Evolutionary conservation across 345 rosid species (phyloP).

Genomic region (Cardamine chenopodiifolia): DNA sequence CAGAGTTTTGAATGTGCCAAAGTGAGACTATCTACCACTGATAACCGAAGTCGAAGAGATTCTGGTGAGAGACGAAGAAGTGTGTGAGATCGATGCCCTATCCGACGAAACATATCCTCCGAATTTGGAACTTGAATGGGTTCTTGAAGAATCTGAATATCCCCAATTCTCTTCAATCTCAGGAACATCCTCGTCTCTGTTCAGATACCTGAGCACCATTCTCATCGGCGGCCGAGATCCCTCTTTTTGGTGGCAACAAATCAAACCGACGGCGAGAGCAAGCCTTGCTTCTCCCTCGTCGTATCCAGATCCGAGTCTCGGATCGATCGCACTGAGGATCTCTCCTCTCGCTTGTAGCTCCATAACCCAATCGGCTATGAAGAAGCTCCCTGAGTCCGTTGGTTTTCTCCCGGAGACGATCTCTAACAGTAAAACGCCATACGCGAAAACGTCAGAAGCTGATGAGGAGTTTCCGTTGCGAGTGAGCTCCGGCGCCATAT

Average conservation of each 20-base stretch:
- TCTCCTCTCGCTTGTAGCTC: constrained; percentile 31
- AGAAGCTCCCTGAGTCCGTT: constrained; percentile 35
- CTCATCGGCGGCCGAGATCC: constrained; percentile 60
- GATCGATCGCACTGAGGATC: constrained; percentile 52
- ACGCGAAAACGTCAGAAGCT: constrained; percentile 42
- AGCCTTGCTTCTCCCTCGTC: constrained; percentile 50
- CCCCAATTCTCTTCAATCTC: constrained; percentile 34
- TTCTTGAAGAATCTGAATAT: constrained; percentile 22
- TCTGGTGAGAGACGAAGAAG: constrained; percentile 37
- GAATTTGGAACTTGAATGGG: constrained; percentile 20
- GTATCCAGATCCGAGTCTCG: constrained; percentile 44
- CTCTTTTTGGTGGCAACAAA: constrained; percentile 53
- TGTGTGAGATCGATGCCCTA: constrained; percentile 20
- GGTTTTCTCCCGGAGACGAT: constrained; percentile 42
- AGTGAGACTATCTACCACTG: constrained; percentile 46
- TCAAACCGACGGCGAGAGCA: constrained; percentile 53
- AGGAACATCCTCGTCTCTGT: constrained; percentile 56
- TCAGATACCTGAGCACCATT: constrained; percentile 54
- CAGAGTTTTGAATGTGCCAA: neutral
- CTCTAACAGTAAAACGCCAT: constrained; percentile 40
- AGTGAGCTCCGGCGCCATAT: constrained; percentile 43
- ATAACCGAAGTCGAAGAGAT: constrained; percentile 44
- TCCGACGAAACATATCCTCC: constrained; percentile 38
- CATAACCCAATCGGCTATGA: constrained; percentile 44
- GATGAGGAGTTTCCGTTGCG: constrained; percentile 36